Evolutionary conservation across 139 green algal genomes (phyloP).

Genomic region (Chlorella sorokiniana): DNA sequence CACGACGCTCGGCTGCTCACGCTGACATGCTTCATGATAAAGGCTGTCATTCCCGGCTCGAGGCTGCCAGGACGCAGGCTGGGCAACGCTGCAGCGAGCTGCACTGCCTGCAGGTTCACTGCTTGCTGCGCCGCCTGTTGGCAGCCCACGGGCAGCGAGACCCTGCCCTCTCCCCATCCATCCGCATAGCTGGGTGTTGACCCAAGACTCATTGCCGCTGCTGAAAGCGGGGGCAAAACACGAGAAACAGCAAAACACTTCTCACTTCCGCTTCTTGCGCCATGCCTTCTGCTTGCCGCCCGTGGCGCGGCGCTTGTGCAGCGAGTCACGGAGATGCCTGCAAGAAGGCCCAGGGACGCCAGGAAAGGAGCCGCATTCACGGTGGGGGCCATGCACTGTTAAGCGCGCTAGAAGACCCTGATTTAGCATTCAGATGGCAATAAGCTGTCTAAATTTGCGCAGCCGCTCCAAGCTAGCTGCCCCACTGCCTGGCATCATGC

Average conservation of each 20-base stretch:
- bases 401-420: too few relatives aligned
- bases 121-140: too few relatives aligned
- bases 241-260: too few relatives aligned
- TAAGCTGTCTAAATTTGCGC: too few relatives aligned
- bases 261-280: constrained; percentile 99
- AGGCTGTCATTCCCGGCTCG: not conserved
- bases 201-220: too few relatives aligned
- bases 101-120: not conserved
- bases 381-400: too few relatives aligned
- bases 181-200: too few relatives aligned
- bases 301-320: constrained; percentile 96
- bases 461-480: too few relatives aligned
- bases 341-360: too few relatives aligned
- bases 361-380: too few relatives aligned
- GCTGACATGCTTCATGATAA: not conserved
- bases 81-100: not conserved
- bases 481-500: too few relatives aligned
- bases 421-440: too few relatives aligned
- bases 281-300: constrained; percentile 96
- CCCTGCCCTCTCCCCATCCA: not conserved
- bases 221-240: not conserved
- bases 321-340: constrained; percentile 98
- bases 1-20: not conserved
- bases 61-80: not conserved
- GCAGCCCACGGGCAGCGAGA: not conserved